Evolutionary conservation across 2,329 filamentous ascomycete genomes (phyloP).

Genomic region (Epichloe glyceriae): DNA sequence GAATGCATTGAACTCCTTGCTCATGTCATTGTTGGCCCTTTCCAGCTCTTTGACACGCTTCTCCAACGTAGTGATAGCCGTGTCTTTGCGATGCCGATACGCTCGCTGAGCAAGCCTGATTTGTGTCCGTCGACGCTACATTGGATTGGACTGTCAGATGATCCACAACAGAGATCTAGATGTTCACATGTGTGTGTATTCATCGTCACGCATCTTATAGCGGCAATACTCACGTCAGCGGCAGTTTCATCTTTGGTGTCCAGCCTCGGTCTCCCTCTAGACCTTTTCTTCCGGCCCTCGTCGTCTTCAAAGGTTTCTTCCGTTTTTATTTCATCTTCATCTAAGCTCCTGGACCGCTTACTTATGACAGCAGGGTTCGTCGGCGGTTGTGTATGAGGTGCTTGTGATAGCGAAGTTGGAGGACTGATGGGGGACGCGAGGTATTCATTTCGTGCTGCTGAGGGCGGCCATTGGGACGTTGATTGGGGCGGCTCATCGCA

Average conservation of each 20-base stretch:
- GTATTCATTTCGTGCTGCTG: neutral
- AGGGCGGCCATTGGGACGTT: neutral
- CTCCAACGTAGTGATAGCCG: constrained; percentile 61
- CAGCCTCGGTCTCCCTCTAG: constrained; percentile 60
- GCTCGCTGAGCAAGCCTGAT: constrained; percentile 78
- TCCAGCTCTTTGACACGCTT: constrained; percentile 57
- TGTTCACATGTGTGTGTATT: neutral
- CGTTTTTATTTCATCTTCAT: neutral
- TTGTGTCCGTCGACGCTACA: constrained; percentile 67
- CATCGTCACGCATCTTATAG: neutral
- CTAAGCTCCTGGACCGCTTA: constrained; percentile 10
- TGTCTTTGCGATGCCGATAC: constrained; percentile 76
- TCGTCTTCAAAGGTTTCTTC: constrained; percentile 22
- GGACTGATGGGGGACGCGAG: neutral
- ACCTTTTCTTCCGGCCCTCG: constrained; percentile 39
- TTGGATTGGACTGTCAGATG: constrained; percentile 1
- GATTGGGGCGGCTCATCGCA: neutral
- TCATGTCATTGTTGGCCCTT: constrained; percentile 59
- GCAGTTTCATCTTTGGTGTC: constrained; percentile 68
- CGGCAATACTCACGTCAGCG: constrained; percentile 51
- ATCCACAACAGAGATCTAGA: neutral
- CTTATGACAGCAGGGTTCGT: neutral
- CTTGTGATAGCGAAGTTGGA: neutral
- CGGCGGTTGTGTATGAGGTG: neutral
- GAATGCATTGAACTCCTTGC: constrained; percentile 53